Conservation (phyloP, 768 basidiomycete genomes). For the Psilocybe sp. region DNA sequence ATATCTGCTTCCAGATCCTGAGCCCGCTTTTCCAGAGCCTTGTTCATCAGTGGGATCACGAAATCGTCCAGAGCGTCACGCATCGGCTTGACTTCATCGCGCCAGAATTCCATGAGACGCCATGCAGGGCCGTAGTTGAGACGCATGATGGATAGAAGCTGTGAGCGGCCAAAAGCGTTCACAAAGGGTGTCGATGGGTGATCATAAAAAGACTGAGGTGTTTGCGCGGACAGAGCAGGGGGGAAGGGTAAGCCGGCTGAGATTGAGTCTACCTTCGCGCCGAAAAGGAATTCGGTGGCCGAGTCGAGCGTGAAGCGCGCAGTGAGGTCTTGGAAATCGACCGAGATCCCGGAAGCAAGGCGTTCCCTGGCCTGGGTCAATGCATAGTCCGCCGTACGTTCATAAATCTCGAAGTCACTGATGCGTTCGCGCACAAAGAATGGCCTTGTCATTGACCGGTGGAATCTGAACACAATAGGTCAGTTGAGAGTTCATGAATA, state of each 20-base stretch:
- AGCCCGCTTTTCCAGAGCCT: constrained; percentile 39
- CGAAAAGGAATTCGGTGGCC: constrained; percentile 61
- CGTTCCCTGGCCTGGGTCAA: constrained; percentile 42
- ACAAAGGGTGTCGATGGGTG: constrained; percentile 45
- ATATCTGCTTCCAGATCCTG: constrained; percentile 5
- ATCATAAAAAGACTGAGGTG: constrained; percentile 21
- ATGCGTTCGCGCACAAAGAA: constrained; percentile 66
- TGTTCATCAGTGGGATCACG: constrained; percentile 46
- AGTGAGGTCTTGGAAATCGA: constrained; percentile 59
- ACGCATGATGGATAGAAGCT: constrained; percentile 34
- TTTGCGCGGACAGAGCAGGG: constrained; percentile 18
- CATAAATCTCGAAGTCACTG: constrained; percentile 62
- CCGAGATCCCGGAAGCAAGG: constrained; percentile 41
- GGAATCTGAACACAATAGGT: constrained; percentile 36
- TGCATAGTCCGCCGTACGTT: constrained; percentile 47
- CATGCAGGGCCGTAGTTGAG: constrained; percentile 30
- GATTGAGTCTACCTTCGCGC: constrained; percentile 47
- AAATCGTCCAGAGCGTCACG: constrained; percentile 46
- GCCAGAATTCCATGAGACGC: constrained; percentile 44
- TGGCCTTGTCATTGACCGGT: constrained; percentile 65
- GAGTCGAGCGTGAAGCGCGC: constrained; percentile 64
- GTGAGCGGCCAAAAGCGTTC: constrained; percentile 45
- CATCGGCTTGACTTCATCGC: constrained; percentile 38
- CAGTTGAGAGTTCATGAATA: not conserved
- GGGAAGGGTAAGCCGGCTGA: constrained; percentile 51